Conservation (phyloP, 768 basidiomycete genomes). For the Pleurotus sapidus region DNA sequence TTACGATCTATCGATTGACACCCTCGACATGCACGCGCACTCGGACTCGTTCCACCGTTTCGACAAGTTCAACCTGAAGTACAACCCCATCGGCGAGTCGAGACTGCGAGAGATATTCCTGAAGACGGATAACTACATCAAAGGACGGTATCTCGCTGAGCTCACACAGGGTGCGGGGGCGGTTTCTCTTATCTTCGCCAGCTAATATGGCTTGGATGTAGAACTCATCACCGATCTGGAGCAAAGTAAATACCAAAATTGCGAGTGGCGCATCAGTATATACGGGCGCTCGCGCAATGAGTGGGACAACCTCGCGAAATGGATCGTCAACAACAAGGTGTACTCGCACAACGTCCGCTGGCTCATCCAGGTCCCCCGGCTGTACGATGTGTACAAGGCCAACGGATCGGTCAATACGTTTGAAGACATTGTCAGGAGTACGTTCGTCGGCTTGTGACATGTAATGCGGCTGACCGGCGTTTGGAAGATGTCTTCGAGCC, state of each 20-base stretch:
- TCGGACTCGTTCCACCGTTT: slow-evolving; percentile 98
- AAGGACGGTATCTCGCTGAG: slow-evolving; percentile 93
- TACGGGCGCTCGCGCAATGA: slow-evolving; percentile 82
- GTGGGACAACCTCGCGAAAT: slow-evolving; percentile 98
- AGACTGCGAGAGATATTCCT: slow-evolving; percentile 94
- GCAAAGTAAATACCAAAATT: slow-evolving; percentile 99
- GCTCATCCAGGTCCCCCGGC: slow-evolving; percentile 92
- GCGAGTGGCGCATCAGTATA: slow-evolving; percentile 96
- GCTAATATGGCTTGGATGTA: slow-evolving; percentile 24
- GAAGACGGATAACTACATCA: slow-evolving; percentile 94
- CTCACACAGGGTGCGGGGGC: slow-evolving; percentile 71
- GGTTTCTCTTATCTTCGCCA: neutral
- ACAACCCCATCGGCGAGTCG: slow-evolving; percentile 96
- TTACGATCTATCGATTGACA: slow-evolving; percentile 98
- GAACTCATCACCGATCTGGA: slow-evolving; percentile 98
- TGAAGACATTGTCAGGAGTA: slow-evolving; percentile 88
- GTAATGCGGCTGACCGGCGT: neutral
- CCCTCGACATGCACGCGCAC: slow-evolving; percentile 99
- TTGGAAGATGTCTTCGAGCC: slow-evolving; percentile 84
- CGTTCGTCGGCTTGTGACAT: slow-evolving; percentile 23
- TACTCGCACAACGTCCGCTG: slow-evolving; percentile 97
- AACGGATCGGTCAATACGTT: slow-evolving; percentile 82
- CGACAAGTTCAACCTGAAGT: slow-evolving; percentile 97
- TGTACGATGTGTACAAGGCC: slow-evolving; percentile 95
- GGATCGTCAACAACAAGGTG: slow-evolving; percentile 92